These are phyloP conservation scores for Triticum timopheevii DNA, from an alignment of 176 grass and related monocot genomes.

Conservation along the genomic window DNA sequence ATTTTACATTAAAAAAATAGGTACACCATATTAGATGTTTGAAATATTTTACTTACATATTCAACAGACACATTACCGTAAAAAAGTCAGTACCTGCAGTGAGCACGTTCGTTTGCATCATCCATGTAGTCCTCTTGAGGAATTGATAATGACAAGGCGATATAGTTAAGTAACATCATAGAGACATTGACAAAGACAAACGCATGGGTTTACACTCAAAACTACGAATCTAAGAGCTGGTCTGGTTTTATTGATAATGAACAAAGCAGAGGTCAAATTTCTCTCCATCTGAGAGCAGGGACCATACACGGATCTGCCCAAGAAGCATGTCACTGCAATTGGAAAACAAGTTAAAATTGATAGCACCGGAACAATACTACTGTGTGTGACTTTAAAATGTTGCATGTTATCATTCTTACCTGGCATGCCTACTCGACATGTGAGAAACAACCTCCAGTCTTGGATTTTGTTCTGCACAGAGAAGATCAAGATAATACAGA, in stretches of 20 bases:
- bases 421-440: conserved; percentile 62
- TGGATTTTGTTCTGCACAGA: conserved; percentile 60
- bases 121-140: too few species aligned
- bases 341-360: not conserved
- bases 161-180: not conserved
- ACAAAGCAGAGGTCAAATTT: not conserved
- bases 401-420: conserved; percentile 26
- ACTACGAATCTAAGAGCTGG: conserved; percentile 8
- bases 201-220: not conserved
- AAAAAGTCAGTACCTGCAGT: too few species aligned
- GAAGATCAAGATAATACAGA: conserved; percentile 10
- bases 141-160: too few species aligned
- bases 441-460: conserved; percentile 56
- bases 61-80: too few species aligned
- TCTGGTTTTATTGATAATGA: conserved; percentile 23
- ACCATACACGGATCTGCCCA: not conserved
- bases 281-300: not conserved
- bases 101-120: too few species aligned
- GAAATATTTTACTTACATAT: too few species aligned
- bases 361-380: not conserved
- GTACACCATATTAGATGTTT: too few species aligned
- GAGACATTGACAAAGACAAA: not conserved
- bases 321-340: not conserved
- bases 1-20: too few species aligned
- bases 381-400: not conserved